phyloP scores from a whole-genome alignment of 306 rosid genomes.

The Malus asiatica region DNA sequence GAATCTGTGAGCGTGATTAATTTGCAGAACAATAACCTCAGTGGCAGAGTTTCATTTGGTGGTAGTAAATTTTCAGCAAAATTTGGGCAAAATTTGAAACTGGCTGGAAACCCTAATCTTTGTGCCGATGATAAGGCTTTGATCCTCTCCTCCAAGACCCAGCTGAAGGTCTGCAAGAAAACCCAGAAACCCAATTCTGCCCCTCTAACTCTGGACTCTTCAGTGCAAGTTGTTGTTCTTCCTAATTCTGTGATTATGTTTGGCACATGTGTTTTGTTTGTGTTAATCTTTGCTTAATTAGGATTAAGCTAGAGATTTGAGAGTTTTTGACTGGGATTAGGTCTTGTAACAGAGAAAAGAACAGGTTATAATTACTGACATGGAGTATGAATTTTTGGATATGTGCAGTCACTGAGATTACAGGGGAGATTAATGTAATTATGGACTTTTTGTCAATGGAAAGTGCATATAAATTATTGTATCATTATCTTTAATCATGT shows the following conservation, averaged over 20 bases:
- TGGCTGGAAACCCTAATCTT: slow-evolving; percentile 55
- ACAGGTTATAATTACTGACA: background rate
- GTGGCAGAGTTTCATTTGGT: slow-evolving; percentile 49
- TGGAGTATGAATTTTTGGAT: background rate
- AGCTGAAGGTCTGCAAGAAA: slow-evolving; percentile 35
- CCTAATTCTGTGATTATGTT: background rate
- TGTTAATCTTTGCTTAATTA: slow-evolving; percentile 22
- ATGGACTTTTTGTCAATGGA: slow-evolving; percentile 3
- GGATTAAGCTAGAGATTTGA: background rate
- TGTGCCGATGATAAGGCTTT: slow-evolving; percentile 37
- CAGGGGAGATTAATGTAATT: slow-evolving; percentile 7
- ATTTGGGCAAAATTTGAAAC: slow-evolving; percentile 40
- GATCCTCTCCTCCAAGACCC: background rate
- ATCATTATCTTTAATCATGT: background rate
- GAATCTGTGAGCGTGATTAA: slow-evolving; percentile 49
- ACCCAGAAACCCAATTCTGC: slow-evolving; percentile 29
- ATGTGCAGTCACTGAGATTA: background rate
- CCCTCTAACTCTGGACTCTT: slow-evolving; percentile 26
- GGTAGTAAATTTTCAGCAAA: slow-evolving; percentile 2
- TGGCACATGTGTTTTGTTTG: slow-evolving; percentile 1
- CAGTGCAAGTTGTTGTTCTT: slow-evolving; percentile 28
- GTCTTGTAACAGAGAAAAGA: background rate
- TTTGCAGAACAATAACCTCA: slow-evolving; percentile 70
- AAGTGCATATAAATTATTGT: slow-evolving; percentile 4
- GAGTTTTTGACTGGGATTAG: background rate